Percentiles rank a stretch among this genome's conserved stretches.
These are phyloP conservation scores for Pseudogymnoascus sp. DNA, from an alignment of 2,329 filamentous ascomycete genomes.

Conservation along the genomic window DNA sequence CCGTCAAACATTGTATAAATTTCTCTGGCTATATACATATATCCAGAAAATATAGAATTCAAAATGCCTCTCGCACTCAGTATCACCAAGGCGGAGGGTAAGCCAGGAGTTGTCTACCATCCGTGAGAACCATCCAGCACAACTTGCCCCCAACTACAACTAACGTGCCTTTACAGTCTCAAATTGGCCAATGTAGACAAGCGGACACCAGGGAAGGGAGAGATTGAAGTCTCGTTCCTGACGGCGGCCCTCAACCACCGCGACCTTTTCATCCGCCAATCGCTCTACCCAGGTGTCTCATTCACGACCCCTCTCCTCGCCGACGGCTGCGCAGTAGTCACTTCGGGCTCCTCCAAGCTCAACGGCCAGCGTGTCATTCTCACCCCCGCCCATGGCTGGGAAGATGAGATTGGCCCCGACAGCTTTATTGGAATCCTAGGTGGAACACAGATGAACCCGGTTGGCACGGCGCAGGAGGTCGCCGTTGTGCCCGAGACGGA, in stretches of 20 bases:
- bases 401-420: slow-evolving; percentile 66
- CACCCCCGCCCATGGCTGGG: slow-evolving; percentile 74
- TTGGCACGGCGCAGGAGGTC: slow-evolving; percentile 70
- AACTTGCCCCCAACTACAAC: slow-evolving; percentile 13
- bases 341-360: slow-evolving; percentile 42
- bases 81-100: slow-evolving; percentile 65
- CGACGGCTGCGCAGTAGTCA: slow-evolving; percentile 73
- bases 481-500: slow-evolving; percentile 63
- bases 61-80: slow-evolving; percentile 25
- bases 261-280: slow-evolving; percentile 88
- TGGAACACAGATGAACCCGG: slow-evolving; percentile 54
- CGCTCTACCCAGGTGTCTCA: slow-evolving; percentile 79
- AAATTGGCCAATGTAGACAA: slow-evolving; percentile 53
- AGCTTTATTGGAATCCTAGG: slow-evolving; percentile 60
- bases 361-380: slow-evolving; percentile 68
- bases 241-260: slow-evolving; percentile 89
- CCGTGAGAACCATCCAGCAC: slow-evolving; percentile 42
- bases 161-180: slow-evolving; percentile 42
- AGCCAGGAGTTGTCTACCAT: slow-evolving; percentile 84
- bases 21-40: not conserved
- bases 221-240: slow-evolving; percentile 69
- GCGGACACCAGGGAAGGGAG: slow-evolving; percentile 54
- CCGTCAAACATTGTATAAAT: not conserved
- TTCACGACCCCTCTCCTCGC: slow-evolving; percentile 73
- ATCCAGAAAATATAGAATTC: slow-evolving; percentile 6